phyloP scores from a whole-genome alignment of 2,329 filamentous ascomycete species.

The Colletotrichum kahawae region DNA sequence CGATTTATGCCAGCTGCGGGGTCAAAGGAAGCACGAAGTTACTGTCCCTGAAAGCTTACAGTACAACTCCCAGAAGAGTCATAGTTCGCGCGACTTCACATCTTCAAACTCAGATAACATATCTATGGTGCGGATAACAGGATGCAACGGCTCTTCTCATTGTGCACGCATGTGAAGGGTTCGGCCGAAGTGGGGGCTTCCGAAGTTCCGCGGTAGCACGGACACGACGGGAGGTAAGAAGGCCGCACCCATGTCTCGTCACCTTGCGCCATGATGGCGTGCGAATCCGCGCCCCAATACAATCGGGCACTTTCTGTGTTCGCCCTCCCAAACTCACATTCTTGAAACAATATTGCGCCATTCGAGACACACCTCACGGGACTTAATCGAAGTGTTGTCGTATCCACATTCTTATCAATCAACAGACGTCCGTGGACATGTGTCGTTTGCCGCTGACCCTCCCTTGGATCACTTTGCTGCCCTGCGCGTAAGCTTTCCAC shows the following conservation, averaged over 20 bases:
- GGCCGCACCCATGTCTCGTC: neutral
- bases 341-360: slow-evolving; percentile 13
- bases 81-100: neutral
- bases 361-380: neutral
- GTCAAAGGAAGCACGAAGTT: neutral
- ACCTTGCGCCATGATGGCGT: slow-evolving; percentile 19
- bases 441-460: neutral
- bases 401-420: slow-evolving; percentile 6
- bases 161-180: neutral
- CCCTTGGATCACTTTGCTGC: neutral
- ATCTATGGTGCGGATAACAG: neutral
- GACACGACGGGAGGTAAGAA: neutral
- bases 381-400: neutral
- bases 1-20: neutral
- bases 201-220: neutral
- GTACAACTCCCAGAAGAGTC: neutral
- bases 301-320: neutral
- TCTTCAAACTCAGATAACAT: neutral
- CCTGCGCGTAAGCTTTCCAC: neutral
- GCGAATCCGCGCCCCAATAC: neutral
- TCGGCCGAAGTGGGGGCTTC: neutral
- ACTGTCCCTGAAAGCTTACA: neutral
- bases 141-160: neutral
- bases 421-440: neutral
- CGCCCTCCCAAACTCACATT: neutral